These are phyloP conservation scores for Cudoniella acicularis DNA, from an alignment of 495 filamentous ascomycete species.

Conservation along the genomic window DNA sequence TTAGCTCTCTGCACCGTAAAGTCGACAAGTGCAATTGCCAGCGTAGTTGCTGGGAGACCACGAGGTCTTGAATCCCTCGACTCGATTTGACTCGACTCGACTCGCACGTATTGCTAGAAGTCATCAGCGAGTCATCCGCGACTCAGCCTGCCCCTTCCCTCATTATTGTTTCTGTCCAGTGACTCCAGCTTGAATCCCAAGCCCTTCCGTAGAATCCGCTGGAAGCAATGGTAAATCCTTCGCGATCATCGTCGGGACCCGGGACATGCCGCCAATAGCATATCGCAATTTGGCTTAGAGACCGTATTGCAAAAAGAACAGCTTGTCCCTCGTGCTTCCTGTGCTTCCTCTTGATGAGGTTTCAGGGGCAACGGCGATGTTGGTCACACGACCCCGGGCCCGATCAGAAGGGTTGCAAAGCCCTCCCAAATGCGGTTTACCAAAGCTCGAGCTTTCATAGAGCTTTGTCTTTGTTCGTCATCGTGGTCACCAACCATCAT, in stretches of 20 bases:
- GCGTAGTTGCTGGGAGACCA: not conserved
- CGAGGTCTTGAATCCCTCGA: not conserved
- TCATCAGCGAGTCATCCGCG: not conserved
- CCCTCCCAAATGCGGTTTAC: not conserved
- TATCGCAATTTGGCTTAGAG: conserved; percentile 10
- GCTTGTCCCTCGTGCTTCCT: not conserved
- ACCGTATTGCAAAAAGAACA: not conserved
- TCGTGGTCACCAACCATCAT: not conserved
- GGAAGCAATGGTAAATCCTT: not conserved
- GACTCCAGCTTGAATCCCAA: not conserved
- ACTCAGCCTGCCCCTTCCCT: conserved; percentile 1
- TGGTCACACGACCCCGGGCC: conserved; percentile 7
- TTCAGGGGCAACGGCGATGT: not conserved
- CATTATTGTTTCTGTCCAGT: too few species aligned
- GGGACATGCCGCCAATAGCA: conserved; percentile 8
- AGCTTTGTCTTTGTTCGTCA: not conserved
- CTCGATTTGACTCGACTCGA: too few species aligned
- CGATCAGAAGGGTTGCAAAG: not conserved
- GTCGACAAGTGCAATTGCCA: not conserved
- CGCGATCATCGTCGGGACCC: not conserved
- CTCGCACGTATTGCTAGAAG: too few species aligned
- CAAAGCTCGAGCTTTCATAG: not conserved
- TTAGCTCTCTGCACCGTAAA: too few species aligned
- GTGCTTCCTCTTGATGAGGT: not conserved
- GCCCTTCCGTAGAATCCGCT: conserved; percentile 4